Evolutionary conservation across 768 basidiomycete genomes (phyloP).

Genomic region (Cystoderma amianthinum): DNA sequence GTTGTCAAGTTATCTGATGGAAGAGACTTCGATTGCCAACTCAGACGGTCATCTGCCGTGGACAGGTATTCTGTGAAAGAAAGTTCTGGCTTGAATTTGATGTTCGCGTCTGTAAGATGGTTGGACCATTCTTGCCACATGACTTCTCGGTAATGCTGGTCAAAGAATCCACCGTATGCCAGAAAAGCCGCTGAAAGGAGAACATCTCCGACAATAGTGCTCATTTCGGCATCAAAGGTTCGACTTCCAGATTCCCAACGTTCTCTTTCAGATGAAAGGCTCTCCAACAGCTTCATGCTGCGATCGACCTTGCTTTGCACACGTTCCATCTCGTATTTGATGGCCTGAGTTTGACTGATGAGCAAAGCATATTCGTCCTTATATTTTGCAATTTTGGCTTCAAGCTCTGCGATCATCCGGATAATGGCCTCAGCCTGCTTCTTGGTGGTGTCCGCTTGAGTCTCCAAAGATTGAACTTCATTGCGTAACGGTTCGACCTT

Average conservation of each 20-base stretch:
- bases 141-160: constrained; percentile 93
- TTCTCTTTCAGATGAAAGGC: constrained; percentile 87
- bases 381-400: constrained; percentile 87
- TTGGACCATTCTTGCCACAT: constrained; percentile 96
- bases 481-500: constrained; percentile 94
- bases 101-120: constrained; percentile 82
- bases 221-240: constrained; percentile 97
- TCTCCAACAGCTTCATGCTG: constrained; percentile 91
- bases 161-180: constrained; percentile 97
- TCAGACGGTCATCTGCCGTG: constrained; percentile 91
- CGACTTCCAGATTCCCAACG: constrained; percentile 95
- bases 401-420: constrained; percentile 87
- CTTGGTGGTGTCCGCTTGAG: constrained; percentile 91
- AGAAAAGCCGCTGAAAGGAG: constrained; percentile 93
- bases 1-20: constrained; percentile 94
- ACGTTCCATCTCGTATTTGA: constrained; percentile 96
- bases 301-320: constrained; percentile 97
- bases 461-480: constrained; percentile 90
- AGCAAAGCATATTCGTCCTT: constrained; percentile 97
- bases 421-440: constrained; percentile 88
- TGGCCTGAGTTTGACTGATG: constrained; percentile 94
- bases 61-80: constrained; percentile 94
- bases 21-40: constrained; percentile 94
- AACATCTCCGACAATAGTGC: constrained; percentile 96
- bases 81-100: constrained; percentile 89